Percentiles rank a stretch among this genome's conserved stretches.
phyloP scores from a whole-genome alignment of 208 protist species.

The Naegleria fowleri region DNA sequence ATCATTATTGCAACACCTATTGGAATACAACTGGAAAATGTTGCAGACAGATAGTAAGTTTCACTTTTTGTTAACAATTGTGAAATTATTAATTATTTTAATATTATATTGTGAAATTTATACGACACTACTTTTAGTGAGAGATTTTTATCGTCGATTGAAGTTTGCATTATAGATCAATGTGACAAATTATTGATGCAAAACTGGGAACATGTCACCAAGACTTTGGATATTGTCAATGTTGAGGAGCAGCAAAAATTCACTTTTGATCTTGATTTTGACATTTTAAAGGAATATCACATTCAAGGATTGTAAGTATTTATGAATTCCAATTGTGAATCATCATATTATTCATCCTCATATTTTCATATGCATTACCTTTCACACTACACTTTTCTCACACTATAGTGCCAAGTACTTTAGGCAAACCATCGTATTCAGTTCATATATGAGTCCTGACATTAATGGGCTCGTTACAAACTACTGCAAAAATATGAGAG shows the following conservation, averaged over 20 bases:
- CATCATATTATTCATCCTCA: no score
- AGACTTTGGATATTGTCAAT: constrained; percentile 64
- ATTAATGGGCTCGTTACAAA: constrained; percentile 75
- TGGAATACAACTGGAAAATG: constrained; percentile 55
- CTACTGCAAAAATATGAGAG: constrained; percentile 61
- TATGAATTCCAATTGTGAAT: no score
- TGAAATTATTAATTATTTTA: no score
- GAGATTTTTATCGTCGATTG: constrained; percentile 82
- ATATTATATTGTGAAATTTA: no score
- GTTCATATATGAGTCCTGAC: constrained; percentile 63
- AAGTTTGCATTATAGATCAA: constrained; percentile 84
- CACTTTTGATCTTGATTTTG: constrained; percentile 17
- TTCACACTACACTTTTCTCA: no score
- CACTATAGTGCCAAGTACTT: constrained; percentile 67
- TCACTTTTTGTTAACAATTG: constrained; percentile 51
- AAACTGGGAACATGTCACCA: constrained; percentile 87
- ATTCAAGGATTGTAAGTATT: background rate
- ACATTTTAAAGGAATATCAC: background rate
- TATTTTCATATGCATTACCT: constrained; percentile 71
- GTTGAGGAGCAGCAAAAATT: background rate
- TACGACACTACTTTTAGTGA: background rate
- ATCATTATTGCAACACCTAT: constrained; percentile 91
- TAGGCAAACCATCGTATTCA: constrained; percentile 84
- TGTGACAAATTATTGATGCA: constrained; percentile 90
- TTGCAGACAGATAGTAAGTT: constrained; percentile 58